These are phyloP conservation scores for Psilocybe azurescens DNA, from an alignment of 768 basidiomycete genomes.

Conservation along the genomic window DNA sequence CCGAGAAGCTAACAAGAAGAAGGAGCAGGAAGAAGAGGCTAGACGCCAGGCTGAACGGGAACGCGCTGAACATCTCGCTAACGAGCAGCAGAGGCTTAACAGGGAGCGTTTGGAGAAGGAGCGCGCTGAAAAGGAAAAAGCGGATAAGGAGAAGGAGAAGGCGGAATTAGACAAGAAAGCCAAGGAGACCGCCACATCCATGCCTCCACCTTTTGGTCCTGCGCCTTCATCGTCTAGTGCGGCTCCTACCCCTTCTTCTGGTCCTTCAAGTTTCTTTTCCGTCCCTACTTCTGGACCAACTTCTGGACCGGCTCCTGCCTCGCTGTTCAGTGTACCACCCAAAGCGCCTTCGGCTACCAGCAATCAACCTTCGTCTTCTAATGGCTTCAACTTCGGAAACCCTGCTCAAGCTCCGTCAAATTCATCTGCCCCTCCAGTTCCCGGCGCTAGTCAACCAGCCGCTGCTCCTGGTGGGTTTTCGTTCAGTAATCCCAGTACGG, in stretches of 20 bases:
- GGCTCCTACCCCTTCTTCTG: slow-evolving; percentile 17
- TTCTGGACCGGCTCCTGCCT: background rate
- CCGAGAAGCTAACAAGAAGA: slow-evolving; percentile 52
- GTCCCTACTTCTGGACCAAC: slow-evolving; percentile 2
- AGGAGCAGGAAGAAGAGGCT: slow-evolving; percentile 49
- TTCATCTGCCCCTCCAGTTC: background rate
- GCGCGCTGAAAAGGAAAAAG: slow-evolving; percentile 34
- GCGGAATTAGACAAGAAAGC: slow-evolving; percentile 21
- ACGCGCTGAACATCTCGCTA: slow-evolving; percentile 29
- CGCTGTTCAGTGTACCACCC: background rate
- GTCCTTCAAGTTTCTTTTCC: slow-evolving; percentile 10
- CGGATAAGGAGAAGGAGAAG: slow-evolving; percentile 26
- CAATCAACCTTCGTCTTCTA: background rate
- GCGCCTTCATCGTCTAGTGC: slow-evolving; percentile 16
- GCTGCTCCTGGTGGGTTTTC: slow-evolving; percentile 11
- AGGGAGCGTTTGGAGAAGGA: slow-evolving; percentile 29
- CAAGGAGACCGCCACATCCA: slow-evolving; percentile 20
- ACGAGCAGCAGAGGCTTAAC: slow-evolving; percentile 29
- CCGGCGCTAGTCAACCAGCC: slow-evolving; percentile 19
- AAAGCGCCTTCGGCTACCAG: background rate
- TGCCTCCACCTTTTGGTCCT: slow-evolving; percentile 7
- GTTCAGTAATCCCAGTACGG: background rate
- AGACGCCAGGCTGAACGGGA: slow-evolving; percentile 42
- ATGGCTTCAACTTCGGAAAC: background rate
- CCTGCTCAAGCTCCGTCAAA: slow-evolving; percentile 6